These are phyloP conservation scores for Xanthoconium stramineum DNA, from an alignment of 768 basidiomycete species.

Conservation along the genomic window DNA sequence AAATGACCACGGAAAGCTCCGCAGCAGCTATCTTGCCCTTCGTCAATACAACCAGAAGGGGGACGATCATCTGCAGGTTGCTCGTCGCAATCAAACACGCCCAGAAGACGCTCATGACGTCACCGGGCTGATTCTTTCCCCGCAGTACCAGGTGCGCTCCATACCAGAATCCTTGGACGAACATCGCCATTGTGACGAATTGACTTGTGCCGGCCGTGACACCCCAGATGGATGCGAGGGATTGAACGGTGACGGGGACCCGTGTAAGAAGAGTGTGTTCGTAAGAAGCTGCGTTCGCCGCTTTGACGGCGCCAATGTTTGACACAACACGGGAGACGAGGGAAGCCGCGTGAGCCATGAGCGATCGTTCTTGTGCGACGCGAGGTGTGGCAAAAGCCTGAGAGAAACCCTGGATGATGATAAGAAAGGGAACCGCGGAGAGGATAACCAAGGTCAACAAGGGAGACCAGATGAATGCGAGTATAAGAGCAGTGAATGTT, in stretches of 20 bases:
- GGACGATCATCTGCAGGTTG: slow-evolving; percentile 85
- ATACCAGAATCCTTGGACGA: slow-evolving; percentile 97
- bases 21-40: slow-evolving; percentile 55
- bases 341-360: slow-evolving; percentile 70
- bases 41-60: slow-evolving; percentile 65
- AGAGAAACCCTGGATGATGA: slow-evolving; percentile 71
- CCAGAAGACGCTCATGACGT: slow-evolving; percentile 98
- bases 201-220: slow-evolving; percentile 63
- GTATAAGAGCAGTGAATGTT: slow-evolving; percentile 69
- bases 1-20: slow-evolving; percentile 23
- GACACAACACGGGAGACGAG: slow-evolving; percentile 73
- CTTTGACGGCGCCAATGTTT: slow-evolving; percentile 88
- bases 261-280: slow-evolving; percentile 50
- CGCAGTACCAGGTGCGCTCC: slow-evolving; percentile 85
- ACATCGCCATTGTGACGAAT: slow-evolving; percentile 87
- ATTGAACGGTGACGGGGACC: slow-evolving; percentile 45
- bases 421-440: slow-evolving; percentile 79
- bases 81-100: slow-evolving; percentile 88
- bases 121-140: slow-evolving; percentile 63
- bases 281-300: slow-evolving; percentile 72
- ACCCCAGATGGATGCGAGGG: slow-evolving; percentile 74
- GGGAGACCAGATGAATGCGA: slow-evolving; percentile 80
- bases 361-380: slow-evolving; percentile 60
- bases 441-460: slow-evolving; percentile 90
- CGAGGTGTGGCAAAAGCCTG: slow-evolving; percentile 68